Evolutionary conservation across 345 rosid genomes (phyloP).

Genomic region (Turritis glabra): DNA sequence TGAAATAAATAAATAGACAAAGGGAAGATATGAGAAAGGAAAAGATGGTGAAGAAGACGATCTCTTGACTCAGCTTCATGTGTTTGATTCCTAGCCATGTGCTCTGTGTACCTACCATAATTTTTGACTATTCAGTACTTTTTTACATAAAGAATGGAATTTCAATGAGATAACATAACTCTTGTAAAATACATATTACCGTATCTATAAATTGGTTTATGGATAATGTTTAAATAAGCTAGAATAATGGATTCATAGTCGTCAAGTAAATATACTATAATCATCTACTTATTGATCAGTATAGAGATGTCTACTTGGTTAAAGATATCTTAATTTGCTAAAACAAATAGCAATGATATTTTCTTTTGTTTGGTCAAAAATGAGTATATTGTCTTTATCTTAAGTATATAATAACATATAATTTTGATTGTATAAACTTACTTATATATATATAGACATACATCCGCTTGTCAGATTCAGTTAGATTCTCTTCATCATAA

Average conservation of each 20-base stretch:
- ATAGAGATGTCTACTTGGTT: neutral
- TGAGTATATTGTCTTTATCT: slow-evolving; percentile 25
- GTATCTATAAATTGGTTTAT: neutral
- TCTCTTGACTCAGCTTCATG: slow-evolving; percentile 40
- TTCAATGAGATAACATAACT: neutral
- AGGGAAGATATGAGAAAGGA: neutral
- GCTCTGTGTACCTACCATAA: slow-evolving; percentile 24
- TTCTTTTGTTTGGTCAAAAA: neutral
- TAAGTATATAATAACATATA: neutral
- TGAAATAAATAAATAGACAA: slow-evolving; percentile 2
- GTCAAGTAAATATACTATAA: neutral
- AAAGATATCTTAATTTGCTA: neutral
- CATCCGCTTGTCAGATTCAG: slow-evolving; percentile 31
- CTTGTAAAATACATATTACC: neutral
- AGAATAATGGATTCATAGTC: neutral
- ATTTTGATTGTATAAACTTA: neutral
- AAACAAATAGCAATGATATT: slow-evolving; percentile 2
- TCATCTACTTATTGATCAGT: neutral
- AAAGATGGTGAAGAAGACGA: slow-evolving; percentile 16
- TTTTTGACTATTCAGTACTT: slow-evolving; percentile 1
- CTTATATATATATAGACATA: neutral
- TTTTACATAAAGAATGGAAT: neutral
- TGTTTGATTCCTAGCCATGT: slow-evolving; percentile 40
- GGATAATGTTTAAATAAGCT: neutral
- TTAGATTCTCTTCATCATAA: slow-evolving; percentile 35